Percentiles rank a stretch among this genome's conserved stretches.
Conservation (phyloP, 805 yeast genomes). For the Blastobotrys muscicola region DNA sequence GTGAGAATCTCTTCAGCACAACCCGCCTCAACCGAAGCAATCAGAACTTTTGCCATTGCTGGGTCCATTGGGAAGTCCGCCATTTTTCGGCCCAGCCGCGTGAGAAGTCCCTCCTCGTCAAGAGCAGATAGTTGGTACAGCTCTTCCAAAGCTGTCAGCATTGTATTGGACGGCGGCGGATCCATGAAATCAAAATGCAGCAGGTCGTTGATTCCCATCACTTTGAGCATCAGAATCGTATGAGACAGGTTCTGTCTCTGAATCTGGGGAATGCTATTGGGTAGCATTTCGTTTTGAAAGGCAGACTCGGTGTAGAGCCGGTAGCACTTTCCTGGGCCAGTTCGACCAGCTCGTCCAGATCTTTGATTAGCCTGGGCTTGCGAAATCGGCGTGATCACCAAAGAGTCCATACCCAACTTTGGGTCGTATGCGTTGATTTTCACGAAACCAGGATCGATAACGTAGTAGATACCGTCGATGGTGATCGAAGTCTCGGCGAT, state of each 20-base stretch:
- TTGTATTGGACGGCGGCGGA: conserved; percentile 65
- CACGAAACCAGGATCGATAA: conserved; percentile 90
- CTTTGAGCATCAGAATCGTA: conserved; percentile 65
- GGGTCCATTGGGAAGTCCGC: conserved; percentile 91
- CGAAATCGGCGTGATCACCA: conserved; percentile 81
- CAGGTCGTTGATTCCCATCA: conserved; percentile 78
- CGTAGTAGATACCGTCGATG: conserved; percentile 90
- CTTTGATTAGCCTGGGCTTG: conserved; percentile 94
- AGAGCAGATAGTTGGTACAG: conserved; percentile 84
- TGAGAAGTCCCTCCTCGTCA: conserved; percentile 67
- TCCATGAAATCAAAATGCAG: conserved; percentile 85
- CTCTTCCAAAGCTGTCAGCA: conserved; percentile 68
- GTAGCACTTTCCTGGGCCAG: conserved; percentile 93
- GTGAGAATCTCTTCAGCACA: conserved; percentile 65
- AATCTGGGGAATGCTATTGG: conserved; percentile 87
- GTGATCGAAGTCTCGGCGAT: conserved; percentile 97
- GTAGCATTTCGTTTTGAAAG: conserved; percentile 64
- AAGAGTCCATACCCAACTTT: conserved; percentile 76
- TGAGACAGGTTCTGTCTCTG: conserved; percentile 70
- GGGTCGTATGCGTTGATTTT: conserved; percentile 89
- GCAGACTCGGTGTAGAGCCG: conserved; percentile 80
- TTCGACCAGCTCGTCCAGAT: conserved; percentile 97
- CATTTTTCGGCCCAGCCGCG: conserved; percentile 74
- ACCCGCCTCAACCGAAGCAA: conserved; percentile 48
- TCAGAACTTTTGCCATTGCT: conserved; percentile 66